These are phyloP conservation scores for Trypanosoma conorhini DNA, from an alignment of 208 protist genomes.

Conservation along the genomic window DNA sequence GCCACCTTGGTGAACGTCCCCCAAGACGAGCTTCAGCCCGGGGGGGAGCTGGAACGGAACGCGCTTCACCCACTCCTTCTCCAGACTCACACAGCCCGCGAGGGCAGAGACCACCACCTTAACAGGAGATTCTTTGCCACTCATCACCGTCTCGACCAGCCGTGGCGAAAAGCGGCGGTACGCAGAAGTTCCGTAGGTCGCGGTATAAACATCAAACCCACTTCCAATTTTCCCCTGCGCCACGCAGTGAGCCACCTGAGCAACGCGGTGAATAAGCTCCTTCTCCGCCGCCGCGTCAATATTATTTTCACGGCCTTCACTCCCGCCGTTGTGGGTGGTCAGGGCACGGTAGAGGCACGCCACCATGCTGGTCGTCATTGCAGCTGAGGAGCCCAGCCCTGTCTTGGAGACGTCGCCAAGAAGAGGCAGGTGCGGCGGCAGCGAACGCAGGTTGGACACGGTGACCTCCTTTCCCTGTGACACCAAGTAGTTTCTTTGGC, in stretches of 20 bases:
- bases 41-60: constrained; percentile 73
- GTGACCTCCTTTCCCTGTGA: constrained; percentile 47
- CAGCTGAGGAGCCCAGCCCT: constrained; percentile 93
- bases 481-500: constrained; percentile 84
- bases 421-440: constrained; percentile 68
- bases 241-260: constrained; percentile 93
- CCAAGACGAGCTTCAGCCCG: constrained; percentile 87
- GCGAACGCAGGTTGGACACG: constrained; percentile 49
- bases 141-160: constrained; percentile 61
- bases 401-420: constrained; percentile 93
- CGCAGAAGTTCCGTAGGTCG: constrained; percentile 91
- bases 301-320: neutral
- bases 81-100: constrained; percentile 47
- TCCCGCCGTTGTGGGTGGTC: neutral
- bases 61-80: constrained; percentile 63
- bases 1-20: constrained; percentile 89
- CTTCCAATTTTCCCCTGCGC: constrained; percentile 97
- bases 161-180: constrained; percentile 89
- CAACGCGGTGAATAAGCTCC: constrained; percentile 89
- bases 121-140: constrained; percentile 32
- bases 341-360: constrained; percentile 80
- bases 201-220: constrained; percentile 97
- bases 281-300: constrained; percentile 7
- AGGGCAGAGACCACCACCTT: constrained; percentile 45
- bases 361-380: constrained; percentile 92